A percentile compares a stretch with the other conserved stretches of the same genome.
These are phyloP conservation scores for Xylariaceae sp. DNA, from an alignment of 2,329 filamentous ascomycete species.

Conservation along the genomic window DNA sequence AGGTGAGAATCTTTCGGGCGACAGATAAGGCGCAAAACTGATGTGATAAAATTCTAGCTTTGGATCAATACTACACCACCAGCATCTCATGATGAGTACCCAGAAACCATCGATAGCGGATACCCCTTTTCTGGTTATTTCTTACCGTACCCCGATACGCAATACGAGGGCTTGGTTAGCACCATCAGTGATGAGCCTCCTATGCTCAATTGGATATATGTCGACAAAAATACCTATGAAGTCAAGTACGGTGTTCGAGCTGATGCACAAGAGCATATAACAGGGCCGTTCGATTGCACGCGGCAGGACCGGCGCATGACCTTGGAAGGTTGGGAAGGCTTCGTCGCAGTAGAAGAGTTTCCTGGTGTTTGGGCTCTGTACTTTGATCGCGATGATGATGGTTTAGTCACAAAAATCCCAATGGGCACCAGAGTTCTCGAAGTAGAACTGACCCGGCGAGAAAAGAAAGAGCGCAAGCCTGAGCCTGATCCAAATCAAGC, in stretches of 20 bases:
- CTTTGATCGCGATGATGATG: constrained; percentile 55
- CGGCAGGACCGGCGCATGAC: constrained; percentile 57
- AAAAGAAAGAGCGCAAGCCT: constrained; percentile 51
- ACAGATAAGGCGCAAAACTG: background rate
- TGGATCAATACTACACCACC: constrained; percentile 52
- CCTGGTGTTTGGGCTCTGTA: constrained; percentile 53
- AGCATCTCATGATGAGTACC: constrained; percentile 34
- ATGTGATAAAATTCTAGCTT: constrained; percentile 38
- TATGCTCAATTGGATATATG: constrained; percentile 57
- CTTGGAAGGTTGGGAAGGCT: constrained; percentile 56
- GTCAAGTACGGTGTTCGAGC: constrained; percentile 53
- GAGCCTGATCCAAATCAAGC: constrained; percentile 32
- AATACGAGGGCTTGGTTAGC: constrained; percentile 53
- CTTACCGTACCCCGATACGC: constrained; percentile 61
- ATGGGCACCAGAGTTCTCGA: constrained; percentile 58
- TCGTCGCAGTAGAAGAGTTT: constrained; percentile 53
- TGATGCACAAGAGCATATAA: constrained; percentile 50
- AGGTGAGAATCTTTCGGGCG: constrained; percentile 38
- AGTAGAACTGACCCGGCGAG: constrained; percentile 58
- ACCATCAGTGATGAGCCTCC: constrained; percentile 56
- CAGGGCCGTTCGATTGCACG: constrained; percentile 58
- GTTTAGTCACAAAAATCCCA: constrained; percentile 51
- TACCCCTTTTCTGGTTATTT: constrained; percentile 64
- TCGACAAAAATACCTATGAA: constrained; percentile 52
- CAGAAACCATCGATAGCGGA: constrained; percentile 42